Base-by-base conservation (phyloP, 2,329 filamentous ascomycete species). In the Colletotrichum aenigma region DNA sequence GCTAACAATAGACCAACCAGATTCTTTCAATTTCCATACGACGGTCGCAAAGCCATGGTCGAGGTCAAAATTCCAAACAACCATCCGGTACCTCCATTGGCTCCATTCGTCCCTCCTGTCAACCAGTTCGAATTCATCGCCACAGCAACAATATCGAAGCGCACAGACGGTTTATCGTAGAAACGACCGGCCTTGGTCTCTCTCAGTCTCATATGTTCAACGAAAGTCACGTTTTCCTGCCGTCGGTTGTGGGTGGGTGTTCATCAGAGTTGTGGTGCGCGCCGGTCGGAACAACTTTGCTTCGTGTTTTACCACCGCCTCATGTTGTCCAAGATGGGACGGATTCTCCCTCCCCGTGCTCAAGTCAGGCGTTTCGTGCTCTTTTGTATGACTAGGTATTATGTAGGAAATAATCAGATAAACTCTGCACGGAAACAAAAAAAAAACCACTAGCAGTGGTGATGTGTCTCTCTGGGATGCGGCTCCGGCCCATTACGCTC, bases 51-150 rank as follows among this genome's bases (percentile, higher is more conserved):
- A 24, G 74, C 74, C 30, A 36, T 76, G 18, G 74, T 76, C 13
- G 32, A 76, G 21, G 62, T 76, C 32, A 55, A 55, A 24, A 76
- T 76, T 3, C 74, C 74, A 9, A 55, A 62, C 15, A 65, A 48
- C 7, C 74, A 76, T 30, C 71, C 74, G 13, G 8, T 18, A 12
- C 71, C 71, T 1, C 74, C 74, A 5, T 28, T 70, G 6, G 65
- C 74, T 7, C 74, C 74, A 4, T 76, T 52, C 18, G 34, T 76
- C 10, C 74, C 74, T 10, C 70, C 70, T 6, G 70, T 76, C 21
- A 16, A 76, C 28, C 74, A 74, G 26, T 76, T 76, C 65, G 43
- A 74, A 48, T 76, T 73, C 70, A 76, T 76, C 48, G 74, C 74
- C 58, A 76, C 74, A 32, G 70, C 74, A 48, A 73, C 74, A 24